Conservation (phyloP, 2,329 filamentous ascomycete genomes). For the Hypoxylon sp. region DNA sequence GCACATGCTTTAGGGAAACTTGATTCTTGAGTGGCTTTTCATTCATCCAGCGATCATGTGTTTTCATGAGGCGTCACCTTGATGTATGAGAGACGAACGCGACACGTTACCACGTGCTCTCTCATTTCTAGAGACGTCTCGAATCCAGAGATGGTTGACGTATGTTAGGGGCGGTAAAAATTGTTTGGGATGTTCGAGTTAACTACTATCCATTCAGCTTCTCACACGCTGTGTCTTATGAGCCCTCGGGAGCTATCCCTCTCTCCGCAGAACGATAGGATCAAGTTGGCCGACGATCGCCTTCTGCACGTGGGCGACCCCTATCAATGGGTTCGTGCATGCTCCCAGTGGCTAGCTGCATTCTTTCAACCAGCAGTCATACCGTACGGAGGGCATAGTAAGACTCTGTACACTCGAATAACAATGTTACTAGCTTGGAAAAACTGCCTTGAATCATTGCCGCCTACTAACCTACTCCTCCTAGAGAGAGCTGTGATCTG, state of each 20-base stretch:
- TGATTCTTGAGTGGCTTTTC: too few relatives aligned
- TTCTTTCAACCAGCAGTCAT: constrained; percentile 1
- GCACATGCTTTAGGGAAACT: too few relatives aligned
- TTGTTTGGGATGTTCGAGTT: background rate
- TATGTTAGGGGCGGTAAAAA: background rate
- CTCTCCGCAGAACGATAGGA: background rate
- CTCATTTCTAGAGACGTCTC: too few relatives aligned
- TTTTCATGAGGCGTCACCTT: too few relatives aligned
- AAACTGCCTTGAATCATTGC: background rate
- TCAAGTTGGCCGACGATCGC: background rate
- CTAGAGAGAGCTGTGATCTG: background rate
- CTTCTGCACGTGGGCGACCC: background rate
- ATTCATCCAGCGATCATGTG: too few relatives aligned
- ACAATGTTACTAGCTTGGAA: background rate
- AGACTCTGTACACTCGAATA: background rate
- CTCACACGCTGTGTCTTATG: too few relatives aligned
- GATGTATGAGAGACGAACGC: too few relatives aligned
- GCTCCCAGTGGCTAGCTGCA: constrained; percentile 7
- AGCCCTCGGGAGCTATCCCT: background rate
- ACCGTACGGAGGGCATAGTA: background rate
- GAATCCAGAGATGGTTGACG: too few relatives aligned
- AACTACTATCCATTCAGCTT: background rate
- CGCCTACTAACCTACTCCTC: background rate
- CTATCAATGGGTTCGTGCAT: constrained; percentile 7
- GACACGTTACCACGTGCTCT: too few relatives aligned